Conservation (phyloP, 2,329 filamentous ascomycete species). For the Aspergillus fischeri region DNA sequence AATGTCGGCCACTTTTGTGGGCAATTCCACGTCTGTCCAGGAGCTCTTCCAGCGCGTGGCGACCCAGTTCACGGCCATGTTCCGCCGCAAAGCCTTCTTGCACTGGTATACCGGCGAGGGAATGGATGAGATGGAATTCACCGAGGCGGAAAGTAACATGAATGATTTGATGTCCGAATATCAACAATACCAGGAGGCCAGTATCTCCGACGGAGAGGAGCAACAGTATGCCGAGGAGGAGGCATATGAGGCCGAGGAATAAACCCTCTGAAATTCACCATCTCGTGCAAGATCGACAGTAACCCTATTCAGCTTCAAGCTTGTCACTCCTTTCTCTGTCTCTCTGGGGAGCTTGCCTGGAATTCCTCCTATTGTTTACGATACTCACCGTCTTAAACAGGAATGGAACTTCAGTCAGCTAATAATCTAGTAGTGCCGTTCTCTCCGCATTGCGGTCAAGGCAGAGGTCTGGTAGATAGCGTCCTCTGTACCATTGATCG, state of each 20-base stretch:
- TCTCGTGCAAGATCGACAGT: background rate
- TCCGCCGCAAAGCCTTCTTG: conserved; percentile 99
- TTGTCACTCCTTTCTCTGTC: background rate
- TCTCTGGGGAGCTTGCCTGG: too few species aligned
- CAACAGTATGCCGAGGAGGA: conserved; percentile 82
- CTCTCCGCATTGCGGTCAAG: too few species aligned
- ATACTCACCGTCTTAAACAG: too few species aligned
- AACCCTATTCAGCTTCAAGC: background rate
- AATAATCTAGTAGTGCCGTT: too few species aligned
- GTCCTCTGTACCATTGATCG: too few species aligned
- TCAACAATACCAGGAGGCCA: conserved; percentile 99
- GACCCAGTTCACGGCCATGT: conserved; percentile 99
- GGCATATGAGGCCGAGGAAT: conserved; percentile 67
- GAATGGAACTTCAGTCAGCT: too few species aligned
- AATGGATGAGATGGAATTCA: conserved; percentile 99
- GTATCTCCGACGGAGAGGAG: conserved; percentile 94
- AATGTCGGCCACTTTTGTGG: conserved; percentile 99
- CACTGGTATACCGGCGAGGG: conserved; percentile 99
- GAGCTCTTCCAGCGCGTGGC: conserved; percentile 99
- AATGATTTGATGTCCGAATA: conserved; percentile 99
- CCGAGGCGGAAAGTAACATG: conserved; percentile 99
- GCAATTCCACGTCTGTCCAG: conserved; percentile 99
- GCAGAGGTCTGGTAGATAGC: too few species aligned
- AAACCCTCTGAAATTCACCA: conserved; percentile 31
- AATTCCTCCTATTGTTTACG: too few species aligned